Base-by-base conservation (phyloP, 2,329 filamentous ascomycete genomes). In the Furcasterigmium sp. region DNA sequence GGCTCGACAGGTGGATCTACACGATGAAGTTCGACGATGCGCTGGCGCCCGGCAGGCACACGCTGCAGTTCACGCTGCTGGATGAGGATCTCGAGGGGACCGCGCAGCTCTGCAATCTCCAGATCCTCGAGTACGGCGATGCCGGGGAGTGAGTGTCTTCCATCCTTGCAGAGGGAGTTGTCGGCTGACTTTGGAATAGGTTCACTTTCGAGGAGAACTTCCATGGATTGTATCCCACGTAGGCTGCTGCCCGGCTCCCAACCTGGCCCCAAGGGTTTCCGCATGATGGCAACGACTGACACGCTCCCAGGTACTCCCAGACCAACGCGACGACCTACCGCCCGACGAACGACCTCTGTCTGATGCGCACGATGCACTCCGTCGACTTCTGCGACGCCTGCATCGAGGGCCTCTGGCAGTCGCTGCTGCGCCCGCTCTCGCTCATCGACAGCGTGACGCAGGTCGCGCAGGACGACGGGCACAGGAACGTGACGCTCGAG, bases 1-100 rank as follows among this genome's bases (percentile, higher is more conserved):
- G 57, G 19, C 47, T 56, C 3, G 57, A 59, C 35, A 50, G 57
- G 11, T 60, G 49, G 38, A 60, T 60, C 34, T 60, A 60, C 36
- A 57, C 56, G 37, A 55, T 60, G 40, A 52, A 54, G 36, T 51
- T 55, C 19, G 39, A 55, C 32, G 42, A 49, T 23, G 42, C 50
- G 2, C 45, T 60, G 17, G 23, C 48, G 14, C 48, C 56, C 0
- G 57, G 57, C 3, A 46, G 47, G 4, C 57, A 60, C 30, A 51
- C 53, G n/a, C 32, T 60, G 9, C 47, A 41, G 18, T 52, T 55
- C 40, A 54, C 53, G 20, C 46, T 60, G 15, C 20, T 54, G 17
- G 59, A 60, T 30, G 44, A 51, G 19, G 50, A 55, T 35, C 47
- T 55, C 9, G 29, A 60, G 41, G 57, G 57, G 11, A 54, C 38